Conservation (phyloP, 371 early-diverging fungal genomes). For the Lichtheimia ramosa region DNA sequence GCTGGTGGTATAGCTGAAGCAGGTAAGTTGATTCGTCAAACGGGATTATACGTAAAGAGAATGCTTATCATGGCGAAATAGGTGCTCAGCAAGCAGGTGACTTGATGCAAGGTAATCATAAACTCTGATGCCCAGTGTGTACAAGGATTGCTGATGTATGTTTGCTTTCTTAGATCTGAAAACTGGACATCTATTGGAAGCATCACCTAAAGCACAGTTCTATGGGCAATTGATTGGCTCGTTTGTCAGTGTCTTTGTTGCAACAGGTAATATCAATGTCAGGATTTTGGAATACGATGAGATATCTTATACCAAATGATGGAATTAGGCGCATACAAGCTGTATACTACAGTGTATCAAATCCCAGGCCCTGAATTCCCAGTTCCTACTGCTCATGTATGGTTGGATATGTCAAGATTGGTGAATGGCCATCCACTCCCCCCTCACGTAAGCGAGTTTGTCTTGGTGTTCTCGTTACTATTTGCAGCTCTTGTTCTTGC, state of each 20-base stretch:
- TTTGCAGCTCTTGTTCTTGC: constrained; percentile 62
- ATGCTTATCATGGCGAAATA: neutral
- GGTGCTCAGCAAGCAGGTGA: constrained; percentile 69
- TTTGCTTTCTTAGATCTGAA: constrained; percentile 61
- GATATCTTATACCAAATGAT: neutral
- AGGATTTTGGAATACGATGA: neutral
- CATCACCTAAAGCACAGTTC: constrained; percentile 85
- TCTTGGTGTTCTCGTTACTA: constrained; percentile 53
- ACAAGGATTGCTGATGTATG: too few species aligned
- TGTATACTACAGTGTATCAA: constrained; percentile 72
- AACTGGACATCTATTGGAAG: constrained; percentile 80
- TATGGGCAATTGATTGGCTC: constrained; percentile 84
- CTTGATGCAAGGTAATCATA: constrained; percentile 67
- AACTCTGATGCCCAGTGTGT: too few species aligned
- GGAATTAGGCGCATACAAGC: constrained; percentile 55
- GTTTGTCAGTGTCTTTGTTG: constrained; percentile 55
- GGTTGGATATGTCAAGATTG: constrained; percentile 80
- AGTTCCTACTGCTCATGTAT: constrained; percentile 78
- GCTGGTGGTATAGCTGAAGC: constrained; percentile 88
- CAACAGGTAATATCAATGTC: constrained; percentile 24
- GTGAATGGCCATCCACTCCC: constrained; percentile 81
- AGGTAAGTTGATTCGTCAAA: constrained; percentile 32
- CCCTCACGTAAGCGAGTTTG: constrained; percentile 60
- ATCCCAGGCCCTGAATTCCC: constrained; percentile 75
- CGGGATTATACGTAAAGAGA: neutral